A percentile compares a stretch with the other conserved stretches of the same genome.
Evolutionary conservation across 1,284 basidiomycete genomes (phyloP).

Genomic region (Peniophora sp.): DNA sequence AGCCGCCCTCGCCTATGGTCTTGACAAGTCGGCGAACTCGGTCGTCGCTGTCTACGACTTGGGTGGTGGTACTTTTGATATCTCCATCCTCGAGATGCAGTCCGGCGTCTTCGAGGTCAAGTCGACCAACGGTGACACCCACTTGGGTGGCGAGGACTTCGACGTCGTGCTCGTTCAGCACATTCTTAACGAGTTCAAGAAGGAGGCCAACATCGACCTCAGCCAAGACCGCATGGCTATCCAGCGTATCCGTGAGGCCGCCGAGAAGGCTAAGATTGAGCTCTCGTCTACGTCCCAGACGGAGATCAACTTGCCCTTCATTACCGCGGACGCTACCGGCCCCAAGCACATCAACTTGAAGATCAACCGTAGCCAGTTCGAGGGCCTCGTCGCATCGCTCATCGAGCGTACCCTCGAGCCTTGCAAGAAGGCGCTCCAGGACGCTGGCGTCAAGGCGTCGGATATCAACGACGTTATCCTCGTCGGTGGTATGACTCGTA

Average conservation of each 20-base stretch:
- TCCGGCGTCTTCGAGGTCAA: slow-evolving; percentile 99
- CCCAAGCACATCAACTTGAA: slow-evolving; percentile 96
- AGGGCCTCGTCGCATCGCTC: slow-evolving; percentile 76
- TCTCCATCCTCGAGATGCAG: slow-evolving; percentile 98
- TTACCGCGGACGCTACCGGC: slow-evolving; percentile 89
- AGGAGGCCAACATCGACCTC: slow-evolving; percentile 81
- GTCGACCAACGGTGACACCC: slow-evolving; percentile 98
- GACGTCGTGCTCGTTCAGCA: slow-evolving; percentile 87
- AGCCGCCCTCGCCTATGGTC: slow-evolving; percentile 94
- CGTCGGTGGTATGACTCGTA: slow-evolving; percentile 97
- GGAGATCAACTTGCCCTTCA: slow-evolving; percentile 96
- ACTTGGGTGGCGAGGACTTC: slow-evolving; percentile 98
- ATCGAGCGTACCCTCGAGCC: slow-evolving; percentile 92
- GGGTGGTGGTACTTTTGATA: slow-evolving; percentile 98
- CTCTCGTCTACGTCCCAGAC: slow-evolving; percentile 90
- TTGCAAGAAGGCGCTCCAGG: slow-evolving; percentile 91
- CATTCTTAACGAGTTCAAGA: slow-evolving; percentile 91
- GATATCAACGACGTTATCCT: slow-evolving; percentile 97
- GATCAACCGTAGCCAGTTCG: slow-evolving; percentile 85
- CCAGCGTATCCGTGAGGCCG: slow-evolving; percentile 97
- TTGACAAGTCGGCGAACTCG: slow-evolving; percentile 76
- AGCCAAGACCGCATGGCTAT: slow-evolving; percentile 92
- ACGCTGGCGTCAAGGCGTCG: slow-evolving; percentile 87
- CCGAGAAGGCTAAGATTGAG: slow-evolving; percentile 99
- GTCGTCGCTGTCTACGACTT: slow-evolving; percentile 98